phyloP scores from a whole-genome alignment of 208 protist genomes.

The Trypanosoma vivax region DNA sequence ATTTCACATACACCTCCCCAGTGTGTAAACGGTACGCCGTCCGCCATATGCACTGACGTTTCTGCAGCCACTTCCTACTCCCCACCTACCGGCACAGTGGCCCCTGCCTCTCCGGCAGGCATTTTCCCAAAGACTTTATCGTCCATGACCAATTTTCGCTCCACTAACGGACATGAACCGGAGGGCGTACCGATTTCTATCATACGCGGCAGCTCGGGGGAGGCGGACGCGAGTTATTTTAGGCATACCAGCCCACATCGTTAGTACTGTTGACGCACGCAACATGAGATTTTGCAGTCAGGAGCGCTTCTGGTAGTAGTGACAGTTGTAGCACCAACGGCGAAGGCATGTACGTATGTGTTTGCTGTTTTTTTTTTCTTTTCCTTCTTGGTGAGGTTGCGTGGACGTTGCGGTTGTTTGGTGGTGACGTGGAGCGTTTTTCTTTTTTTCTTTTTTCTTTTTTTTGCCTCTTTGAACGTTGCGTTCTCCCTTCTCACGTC shows the following conservation, averaged over 20 bases:
- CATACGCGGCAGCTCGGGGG: conserved; percentile 7
- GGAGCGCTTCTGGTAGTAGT: too few species aligned
- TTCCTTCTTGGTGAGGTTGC: background rate
- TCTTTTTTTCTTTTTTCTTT: conserved; percentile 4
- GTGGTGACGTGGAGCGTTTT: background rate
- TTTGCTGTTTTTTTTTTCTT: conserved; percentile 11
- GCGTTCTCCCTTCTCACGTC: too few species aligned
- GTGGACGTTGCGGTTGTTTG: background rate
- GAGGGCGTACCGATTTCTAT: conserved; percentile 12
- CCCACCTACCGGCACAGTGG: background rate
- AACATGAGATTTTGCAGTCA: too few species aligned
- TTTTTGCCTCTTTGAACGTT: too few species aligned
- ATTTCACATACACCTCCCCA: background rate
- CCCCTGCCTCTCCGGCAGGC: background rate
- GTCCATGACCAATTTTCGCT: background rate
- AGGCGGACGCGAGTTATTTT: background rate
- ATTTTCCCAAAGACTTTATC: too few species aligned
- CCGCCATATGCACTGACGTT: too few species aligned
- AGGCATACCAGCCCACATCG: background rate
- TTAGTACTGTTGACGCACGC: too few species aligned
- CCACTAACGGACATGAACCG: background rate
- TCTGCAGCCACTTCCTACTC: background rate
- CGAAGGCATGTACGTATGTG: too few species aligned
- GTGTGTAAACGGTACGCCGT: too few species aligned
- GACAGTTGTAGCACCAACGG: too few species aligned